A percentile compares a stretch with the other conserved stretches of the same genome.
phyloP scores from a whole-genome alignment of 495 filamentous ascomycete species.

The Penicillium taxi region DNA sequence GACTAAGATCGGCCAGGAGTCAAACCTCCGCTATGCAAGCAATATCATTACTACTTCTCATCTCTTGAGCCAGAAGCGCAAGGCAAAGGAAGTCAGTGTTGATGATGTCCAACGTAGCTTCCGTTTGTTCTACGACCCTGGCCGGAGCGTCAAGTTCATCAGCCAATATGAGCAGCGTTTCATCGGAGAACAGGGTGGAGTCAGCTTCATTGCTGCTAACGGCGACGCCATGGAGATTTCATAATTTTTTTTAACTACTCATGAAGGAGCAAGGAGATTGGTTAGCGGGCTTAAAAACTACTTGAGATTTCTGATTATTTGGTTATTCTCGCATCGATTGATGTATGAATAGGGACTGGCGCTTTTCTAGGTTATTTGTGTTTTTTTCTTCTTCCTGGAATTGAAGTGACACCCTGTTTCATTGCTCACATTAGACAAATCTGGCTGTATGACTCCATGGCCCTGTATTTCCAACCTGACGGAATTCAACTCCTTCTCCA shows the following conservation, averaged over 20 bases:
- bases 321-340: conserved; percentile 27
- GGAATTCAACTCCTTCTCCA: conserved; percentile 86
- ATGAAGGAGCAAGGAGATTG: conserved; percentile 10
- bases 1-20: conserved; percentile 91
- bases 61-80: conserved; percentile 71
- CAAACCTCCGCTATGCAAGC: conserved; percentile 85
- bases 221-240: conserved; percentile 82
- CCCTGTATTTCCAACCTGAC: conserved; percentile 47
- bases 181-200: conserved; percentile 76
- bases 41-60: conserved; percentile 93
- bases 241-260: conserved; percentile 29
- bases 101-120: conserved; percentile 91
- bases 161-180: conserved; percentile 84
- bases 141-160: conserved; percentile 83
- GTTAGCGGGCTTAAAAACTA: conserved; percentile 16
- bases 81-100: conserved; percentile 68
- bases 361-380: conserved; percentile 24
- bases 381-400: conserved; percentile 5
- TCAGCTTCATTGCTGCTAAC: conserved; percentile 59
- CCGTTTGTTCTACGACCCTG: conserved; percentile 84
- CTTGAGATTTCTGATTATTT: conserved; percentile 13
- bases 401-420: conserved; percentile 14
- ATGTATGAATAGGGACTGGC: conserved; percentile 43
- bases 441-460: conserved; percentile 54
- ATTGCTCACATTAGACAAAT: conserved; percentile 45